A percentile compares a stretch with the other conserved stretches of the same genome.
Evolutionary conservation across 1,139 yeast genomes (phyloP).

Genomic region (Yamadazyma mexicana): DNA sequence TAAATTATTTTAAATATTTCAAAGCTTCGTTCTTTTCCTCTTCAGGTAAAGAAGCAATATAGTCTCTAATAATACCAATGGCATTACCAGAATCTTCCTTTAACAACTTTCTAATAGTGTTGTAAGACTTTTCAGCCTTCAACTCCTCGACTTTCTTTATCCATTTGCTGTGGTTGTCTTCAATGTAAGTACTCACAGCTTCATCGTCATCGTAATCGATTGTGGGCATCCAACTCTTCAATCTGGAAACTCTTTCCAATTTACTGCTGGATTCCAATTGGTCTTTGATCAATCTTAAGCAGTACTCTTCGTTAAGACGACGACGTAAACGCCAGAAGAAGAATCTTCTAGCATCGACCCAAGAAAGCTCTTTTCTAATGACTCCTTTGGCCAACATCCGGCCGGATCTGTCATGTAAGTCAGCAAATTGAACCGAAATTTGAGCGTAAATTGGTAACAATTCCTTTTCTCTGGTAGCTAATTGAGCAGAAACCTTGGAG

Average conservation of each 20-base stretch:
- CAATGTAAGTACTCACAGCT: conserved; percentile 85
- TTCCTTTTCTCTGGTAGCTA: conserved; percentile 75
- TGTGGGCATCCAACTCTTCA: conserved; percentile 85
- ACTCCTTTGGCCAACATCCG: conserved; percentile 97
- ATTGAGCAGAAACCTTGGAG: conserved; percentile 60
- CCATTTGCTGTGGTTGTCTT: conserved; percentile 66
- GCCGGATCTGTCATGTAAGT: conserved; percentile 94
- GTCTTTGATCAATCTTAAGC: conserved; percentile 71
- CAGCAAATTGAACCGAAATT: conserved; percentile 94
- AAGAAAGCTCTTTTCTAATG: conserved; percentile 78
- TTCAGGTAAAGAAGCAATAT: conserved; percentile 55
- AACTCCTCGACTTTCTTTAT: conserved; percentile 63
- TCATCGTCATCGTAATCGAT: conserved; percentile 72
- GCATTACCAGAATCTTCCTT: conserved; percentile 57
- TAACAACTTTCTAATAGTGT: conserved; percentile 59
- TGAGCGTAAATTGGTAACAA: conserved; percentile 89
- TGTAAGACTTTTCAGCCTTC: conserved; percentile 63
- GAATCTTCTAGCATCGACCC: conserved; percentile 88
- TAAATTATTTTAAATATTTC: conserved; percentile 36
- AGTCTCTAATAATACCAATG: conserved; percentile 60
- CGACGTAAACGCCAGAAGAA: conserved; percentile 99
- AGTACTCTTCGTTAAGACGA: conserved; percentile 89
- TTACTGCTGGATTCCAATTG: conserved; percentile 63
- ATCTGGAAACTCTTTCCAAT: conserved; percentile 80
- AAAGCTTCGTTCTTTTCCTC: conserved; percentile 51